Evolutionary conservation across 192 early-diverging fungal genomes (phyloP).

Genomic region (Oehlia diaphana): DNA sequence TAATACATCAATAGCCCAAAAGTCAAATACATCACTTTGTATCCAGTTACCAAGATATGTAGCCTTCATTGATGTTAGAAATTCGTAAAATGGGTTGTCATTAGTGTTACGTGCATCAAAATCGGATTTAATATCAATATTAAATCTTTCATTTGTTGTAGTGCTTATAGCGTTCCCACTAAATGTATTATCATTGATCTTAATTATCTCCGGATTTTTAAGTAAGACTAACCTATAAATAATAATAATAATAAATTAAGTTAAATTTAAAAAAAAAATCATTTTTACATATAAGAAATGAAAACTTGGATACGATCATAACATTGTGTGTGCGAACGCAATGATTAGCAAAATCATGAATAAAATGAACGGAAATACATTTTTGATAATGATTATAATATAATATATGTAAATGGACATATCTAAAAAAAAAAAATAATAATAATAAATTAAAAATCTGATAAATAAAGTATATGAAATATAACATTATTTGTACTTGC

Average conservation of each 20-base stretch:
- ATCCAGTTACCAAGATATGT: background rate
- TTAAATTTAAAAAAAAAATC: no score
- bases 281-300: background rate
- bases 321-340: background rate
- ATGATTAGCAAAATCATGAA: background rate
- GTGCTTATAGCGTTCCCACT: background rate
- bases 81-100: background rate
- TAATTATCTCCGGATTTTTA: background rate
- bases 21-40: background rate
- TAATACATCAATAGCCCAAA: background rate
- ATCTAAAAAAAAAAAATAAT: background rate
- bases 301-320: background rate
- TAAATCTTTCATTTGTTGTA: background rate
- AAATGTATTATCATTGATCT: background rate
- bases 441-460: background rate
- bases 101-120: background rate
- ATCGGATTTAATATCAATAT: background rate
- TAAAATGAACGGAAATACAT: background rate
- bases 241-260: no score
- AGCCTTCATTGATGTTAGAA: no score
- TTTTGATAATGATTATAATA: background rate
- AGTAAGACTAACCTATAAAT: background rate
- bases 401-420: background rate
- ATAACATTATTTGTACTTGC: background rate
- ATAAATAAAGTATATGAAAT: background rate